Evolutionary conservation across 805 yeast genomes (phyloP).

Genomic region (Ogataea degrootiae): DNA sequence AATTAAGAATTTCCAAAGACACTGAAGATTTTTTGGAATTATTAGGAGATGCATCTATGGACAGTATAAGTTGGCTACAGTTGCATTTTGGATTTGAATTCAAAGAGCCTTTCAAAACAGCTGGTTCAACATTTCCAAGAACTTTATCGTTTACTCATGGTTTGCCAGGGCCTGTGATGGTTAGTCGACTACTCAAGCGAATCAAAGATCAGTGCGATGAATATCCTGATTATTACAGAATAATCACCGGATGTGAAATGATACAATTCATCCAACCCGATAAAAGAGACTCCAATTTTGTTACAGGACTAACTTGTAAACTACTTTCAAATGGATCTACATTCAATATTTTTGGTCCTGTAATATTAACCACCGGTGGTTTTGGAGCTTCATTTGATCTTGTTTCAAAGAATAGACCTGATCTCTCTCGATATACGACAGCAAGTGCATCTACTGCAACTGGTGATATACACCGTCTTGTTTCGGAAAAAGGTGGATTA

Average conservation of each 20-base stretch:
- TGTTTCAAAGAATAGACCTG: conserved; percentile 48
- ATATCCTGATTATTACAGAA: conserved; percentile 35
- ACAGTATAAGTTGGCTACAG: conserved; percentile 71
- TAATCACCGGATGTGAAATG: conserved; percentile 31
- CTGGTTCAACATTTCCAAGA: conserved; percentile 13
- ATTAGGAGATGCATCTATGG: conserved; percentile 53
- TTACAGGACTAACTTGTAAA: too few relatives aligned
- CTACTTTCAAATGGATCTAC: conserved; percentile 1
- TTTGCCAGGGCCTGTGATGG: conserved; percentile 59
- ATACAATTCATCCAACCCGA: conserved; percentile 6
- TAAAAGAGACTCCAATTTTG: too few relatives aligned
- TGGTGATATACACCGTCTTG: conserved; percentile 55
- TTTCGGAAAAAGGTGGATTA: conserved; percentile 43
- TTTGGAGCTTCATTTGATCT: conserved; percentile 52
- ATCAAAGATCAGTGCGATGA: conserved; percentile 32
- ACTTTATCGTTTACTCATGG: conserved; percentile 17
- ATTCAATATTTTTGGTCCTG: conserved; percentile 41
- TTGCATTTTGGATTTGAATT: conserved; percentile 52
- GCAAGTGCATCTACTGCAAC: conserved; percentile 46
- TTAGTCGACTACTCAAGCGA: conserved; percentile 43
- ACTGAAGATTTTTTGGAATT: conserved; percentile 35
- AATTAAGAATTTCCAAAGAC: conserved; percentile 49
- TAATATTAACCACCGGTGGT: conserved; percentile 62
- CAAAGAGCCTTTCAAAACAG: conserved; percentile 1
- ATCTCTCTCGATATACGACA: conserved; percentile 45